Base-by-base conservation (phyloP, 108 stramenopile genomes). In the Skeletonema marinoi region DNA sequence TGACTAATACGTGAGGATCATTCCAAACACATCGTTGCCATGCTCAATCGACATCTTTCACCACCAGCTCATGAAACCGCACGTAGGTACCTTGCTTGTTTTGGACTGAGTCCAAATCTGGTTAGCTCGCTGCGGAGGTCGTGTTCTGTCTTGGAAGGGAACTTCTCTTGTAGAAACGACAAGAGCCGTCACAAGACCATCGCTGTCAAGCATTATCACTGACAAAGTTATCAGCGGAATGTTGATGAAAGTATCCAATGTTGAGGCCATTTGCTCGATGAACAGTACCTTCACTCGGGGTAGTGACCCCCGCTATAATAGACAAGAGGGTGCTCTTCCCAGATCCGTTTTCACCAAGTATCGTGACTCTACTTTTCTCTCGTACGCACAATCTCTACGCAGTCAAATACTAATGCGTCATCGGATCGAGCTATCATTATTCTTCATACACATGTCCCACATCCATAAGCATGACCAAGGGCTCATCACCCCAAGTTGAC, bases 311-410 rank as follows among this genome's bases (percentile, higher is more conserved):
- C 21, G 94, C 88, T 36, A 99, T 81, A 8, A 97, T 82, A 60
- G 93, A 90, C 46, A 99, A 71, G 25, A 99, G 84, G 32, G 92
- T 98, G 8, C 88, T 86, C 70, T 97, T 98, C 11, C 98, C 98
- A 46, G 76, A 74, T 2, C 91, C 97, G 64, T 96, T 97, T 30
- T 87, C 90, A 3, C 98, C 96, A 0, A 97, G 82, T 38, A 99
- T 77, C 10, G 87, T 88, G 41, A 75, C 74, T 68, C 68, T 70
- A 3, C 84, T 81, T 12, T 87, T 85, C 75, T 94, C 91, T 31
- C 91, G 81, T 38, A 91, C 60, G 65, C 89, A 89, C 19, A 93
- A 25, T n/a, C 68, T 92, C 94, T 17, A 95, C 90, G 59, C 84
- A 87, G 67, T 91, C 92, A 79, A 92, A 92, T 17, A 92, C 44